Base-by-base conservation (phyloP, 208 protist genomes). In the Angomonas ambiguus region DNA sequence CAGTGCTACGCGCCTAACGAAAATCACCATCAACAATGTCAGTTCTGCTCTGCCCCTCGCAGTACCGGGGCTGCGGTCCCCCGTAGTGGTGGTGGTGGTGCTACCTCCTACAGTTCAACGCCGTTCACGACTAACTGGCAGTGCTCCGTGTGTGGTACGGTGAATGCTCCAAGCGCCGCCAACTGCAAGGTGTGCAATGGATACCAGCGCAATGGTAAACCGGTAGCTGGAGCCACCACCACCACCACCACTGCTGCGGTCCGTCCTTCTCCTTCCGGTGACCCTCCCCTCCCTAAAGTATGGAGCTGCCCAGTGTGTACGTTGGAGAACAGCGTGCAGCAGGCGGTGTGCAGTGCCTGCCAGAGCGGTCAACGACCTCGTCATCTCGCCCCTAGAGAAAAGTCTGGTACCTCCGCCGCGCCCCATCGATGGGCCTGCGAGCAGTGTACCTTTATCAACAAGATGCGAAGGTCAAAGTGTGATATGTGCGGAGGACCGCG, bases 281-380 rank as follows among this genome's bases (percentile, higher is more conserved):
- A 8, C 33, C 63, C 59, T 25, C 16, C 70, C 18, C 57, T 35
- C 62, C 57, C 73, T 11, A 78, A 72, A 20, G 53, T 66, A 42
- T 94, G 88, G 85, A 59, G 58, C 28, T 94, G 88, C 74, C 82
- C 84, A 2, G 85, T 90, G 16, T 94, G 88, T 62, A 94, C 85
- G 13, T 76, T 91, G 20, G 80, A 94, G 55, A 94, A 94, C 69
- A 31, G 72, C 8, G 57, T 81, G 28, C 59, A 59, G 1, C 64
- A 30, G 30, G 80, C 80, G 34, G 56, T 88, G 22, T 94, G 88
- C 73, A 65, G 57, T 57, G 84, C 82, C n/a, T 94, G 88, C 57
- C 63, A 86, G 38, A 89, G 79, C 42, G 87, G 87, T 27, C 83
- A 90, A 76, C 79, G 87, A 13, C 87, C 87, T 10, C 71, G 82